Evolutionary conservation across 116 monocot species (phyloP), one percentile per base, ranked within the genome.

Genomic region (Dioscorea cayenensis): DNA sequence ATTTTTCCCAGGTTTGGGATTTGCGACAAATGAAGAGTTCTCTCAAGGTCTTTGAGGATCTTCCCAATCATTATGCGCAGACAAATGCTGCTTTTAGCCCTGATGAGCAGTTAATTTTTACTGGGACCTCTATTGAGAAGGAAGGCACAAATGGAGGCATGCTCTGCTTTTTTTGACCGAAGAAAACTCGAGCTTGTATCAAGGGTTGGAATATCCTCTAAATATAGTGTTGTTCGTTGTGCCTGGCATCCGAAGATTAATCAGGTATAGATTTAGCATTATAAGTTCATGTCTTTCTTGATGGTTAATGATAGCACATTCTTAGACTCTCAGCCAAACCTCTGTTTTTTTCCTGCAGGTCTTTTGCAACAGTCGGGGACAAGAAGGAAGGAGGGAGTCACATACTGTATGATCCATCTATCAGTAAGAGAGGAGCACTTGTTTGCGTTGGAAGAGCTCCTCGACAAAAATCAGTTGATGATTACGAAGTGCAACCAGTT

Each of bases 361-460:
- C 17, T 93, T 93, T 99, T 82, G 87, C 86, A 50, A 93, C 97
- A 20, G 84, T 84, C n/a, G 97, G 97, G 22, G 97, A 99, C 72
- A 99, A 93, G 82, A 99, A 93, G 71, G 94, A 85, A 79, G 97
- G 97, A 59, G 97, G 87, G 4, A 99, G 85, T 8, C 97, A 99
- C 69, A 78, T 99, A 75, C 80, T 99, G 3, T 99, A 99, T 63
- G 97, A 99, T 83, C 90, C 97, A 69, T 84, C 88, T 22, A 38
- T 91, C 18, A 99, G 97, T 75, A 82, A 93, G 66, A 84, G 97
- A 78, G 97, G 97, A 78, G 93, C 97, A 51, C 83, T 99, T 75
- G 97, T 85, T 14, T 99, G 97, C 76, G 94, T 89, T 66, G 84
- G 77, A 60, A 80, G 94, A 75, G 97, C 93, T 16, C 94, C 94